Evolutionary conservation across 495 filamentous ascomycete species (phyloP), one percentile per base, ranked within the genome.

Genomic region (Parathielavia appendiculata): DNA sequence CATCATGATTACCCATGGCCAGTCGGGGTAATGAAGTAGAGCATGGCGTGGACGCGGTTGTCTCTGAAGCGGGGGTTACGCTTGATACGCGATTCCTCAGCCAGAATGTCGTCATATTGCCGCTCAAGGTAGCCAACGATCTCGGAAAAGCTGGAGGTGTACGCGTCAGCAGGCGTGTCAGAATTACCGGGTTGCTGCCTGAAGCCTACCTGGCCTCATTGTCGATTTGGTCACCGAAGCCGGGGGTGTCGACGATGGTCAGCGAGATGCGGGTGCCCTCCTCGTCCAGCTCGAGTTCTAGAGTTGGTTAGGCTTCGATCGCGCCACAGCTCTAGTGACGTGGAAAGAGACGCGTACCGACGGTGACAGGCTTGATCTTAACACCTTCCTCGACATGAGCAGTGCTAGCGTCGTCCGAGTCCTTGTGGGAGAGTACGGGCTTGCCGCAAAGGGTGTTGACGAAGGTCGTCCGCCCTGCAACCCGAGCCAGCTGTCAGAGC

Each of bases 71-170:
- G 85, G 57, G 93, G 95, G 78, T 98, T 98, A 88, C 93, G 93
- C 87, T 98, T 98, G 79, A 98, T 98, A 80, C 93, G 91, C 65
- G 93, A 97, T 78, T 98, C 93, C 79, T 96, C 92, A 40, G 93
- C 93, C 54, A 98, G 82, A 76, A 98, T 97, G 69, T 97, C 91
- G 77, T 98, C 93, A 77, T 97, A 97, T 84, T 97, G 92, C 75
- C 92, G 84, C 79, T 98, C 93, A 54, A 98, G 87, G 75, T 95
- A 97, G 62, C 91, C 93, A 49, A 95, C 90, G 70, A 98, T 98
- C 75, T 97, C 93, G 51, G 86, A 85, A 73, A 98, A 98, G 81
- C 90, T 96, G 62, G 53, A 23, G 22, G 19, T 8, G n/a, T 48
- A 39, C 14, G 32, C 64, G 23, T 36, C 12, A 61, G 49, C 20